Evolutionary conservation across 2,329 filamentous ascomycete genomes (phyloP).

Genomic region (Fusarium sp.): DNA sequence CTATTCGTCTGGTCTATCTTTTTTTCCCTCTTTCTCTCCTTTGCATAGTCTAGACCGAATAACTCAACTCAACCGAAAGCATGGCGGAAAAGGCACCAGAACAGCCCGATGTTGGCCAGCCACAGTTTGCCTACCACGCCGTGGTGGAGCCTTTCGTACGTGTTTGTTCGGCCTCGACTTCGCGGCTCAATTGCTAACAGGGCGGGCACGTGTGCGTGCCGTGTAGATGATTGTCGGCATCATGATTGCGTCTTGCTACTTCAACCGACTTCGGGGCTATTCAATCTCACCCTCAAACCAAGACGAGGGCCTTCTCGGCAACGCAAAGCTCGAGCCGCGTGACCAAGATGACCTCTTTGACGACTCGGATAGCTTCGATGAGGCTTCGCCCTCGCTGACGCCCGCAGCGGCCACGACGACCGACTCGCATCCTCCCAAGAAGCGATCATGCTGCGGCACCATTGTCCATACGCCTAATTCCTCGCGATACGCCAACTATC

Average conservation of each 20-base stretch:
- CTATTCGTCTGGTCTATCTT: not conserved
- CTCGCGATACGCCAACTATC: conserved; percentile 68
- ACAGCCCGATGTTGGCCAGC: conserved; percentile 36
- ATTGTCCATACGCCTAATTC: conserved; percentile 68
- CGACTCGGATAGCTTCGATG: conserved; percentile 29
- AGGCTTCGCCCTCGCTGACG: conserved; percentile 23
- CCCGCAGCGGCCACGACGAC: conserved; percentile 28
- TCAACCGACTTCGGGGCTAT: conserved; percentile 45
- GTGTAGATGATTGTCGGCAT: conserved; percentile 43
- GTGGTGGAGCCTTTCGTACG: conserved; percentile 46
- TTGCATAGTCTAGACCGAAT: not conserved
- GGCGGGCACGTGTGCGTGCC: not conserved
- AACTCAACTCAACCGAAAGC: not conserved
- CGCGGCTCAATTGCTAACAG: conserved; percentile 1
- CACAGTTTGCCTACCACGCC: conserved; percentile 45
- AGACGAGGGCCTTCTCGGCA: conserved; percentile 41
- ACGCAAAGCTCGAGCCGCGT: conserved; percentile 36
- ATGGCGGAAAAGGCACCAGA: conserved; percentile 9
- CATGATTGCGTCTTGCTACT: conserved; percentile 46
- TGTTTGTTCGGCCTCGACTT: not conserved
- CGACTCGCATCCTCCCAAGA: conserved; percentile 57
- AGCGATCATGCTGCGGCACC: conserved; percentile 62
- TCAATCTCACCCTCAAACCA: conserved; percentile 34
- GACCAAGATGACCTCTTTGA: conserved; percentile 35
- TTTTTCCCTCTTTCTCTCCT: not conserved